A percentile compares a stretch with the other conserved stretches of the same genome.
Evolutionary conservation across 495 filamentous ascomycete genomes (phyloP).

Genomic region (Aspergillus sparsus): DNA sequence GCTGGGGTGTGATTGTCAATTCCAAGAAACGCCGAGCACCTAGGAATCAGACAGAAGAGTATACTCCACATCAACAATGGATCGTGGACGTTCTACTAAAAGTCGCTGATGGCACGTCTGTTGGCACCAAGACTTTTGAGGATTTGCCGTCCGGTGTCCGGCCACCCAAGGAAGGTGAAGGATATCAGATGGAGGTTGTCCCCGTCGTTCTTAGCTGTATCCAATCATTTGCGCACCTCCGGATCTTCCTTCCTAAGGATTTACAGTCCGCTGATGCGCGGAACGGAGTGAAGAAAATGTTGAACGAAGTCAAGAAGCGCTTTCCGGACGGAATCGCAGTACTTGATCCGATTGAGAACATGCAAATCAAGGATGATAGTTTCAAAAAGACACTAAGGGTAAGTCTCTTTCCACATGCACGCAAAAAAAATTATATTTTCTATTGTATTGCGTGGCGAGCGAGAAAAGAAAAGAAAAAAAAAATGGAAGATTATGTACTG

Average conservation of each 20-base stretch:
- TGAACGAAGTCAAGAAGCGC: conserved; percentile 75
- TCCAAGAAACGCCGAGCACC: conserved; percentile 59
- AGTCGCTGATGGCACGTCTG: conserved; percentile 60
- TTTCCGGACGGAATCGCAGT: conserved; percentile 92
- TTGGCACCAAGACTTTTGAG: conserved; percentile 57
- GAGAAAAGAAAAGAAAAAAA: background rate
- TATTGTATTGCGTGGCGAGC: background rate
- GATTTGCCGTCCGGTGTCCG: conserved; percentile 64
- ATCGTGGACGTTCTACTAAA: conserved; percentile 79
- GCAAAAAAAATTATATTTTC: no score
- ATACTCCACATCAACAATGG: conserved; percentile 69
- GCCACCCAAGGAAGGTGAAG: conserved; percentile 65
- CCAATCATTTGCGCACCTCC: conserved; percentile 71
- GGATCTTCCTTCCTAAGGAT: conserved; percentile 78
- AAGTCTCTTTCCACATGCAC: conserved; percentile 13
- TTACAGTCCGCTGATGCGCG: conserved; percentile 60
- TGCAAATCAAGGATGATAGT: conserved; percentile 85
- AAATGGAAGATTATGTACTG: conserved; percentile 15
- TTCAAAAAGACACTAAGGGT: conserved; percentile 90
- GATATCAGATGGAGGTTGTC: conserved; percentile 76
- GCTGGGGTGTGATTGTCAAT: conserved; percentile 86
- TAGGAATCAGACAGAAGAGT: conserved; percentile 63
- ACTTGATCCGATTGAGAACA: conserved; percentile 91
- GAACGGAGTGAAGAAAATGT: conserved; percentile 62
- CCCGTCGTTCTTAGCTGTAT: conserved; percentile 84